Evolutionary conservation across 2,329 filamentous ascomycete genomes (phyloP), one percentile per base, ranked within the genome.

Genomic region (Fusarium sublunatum): DNA sequence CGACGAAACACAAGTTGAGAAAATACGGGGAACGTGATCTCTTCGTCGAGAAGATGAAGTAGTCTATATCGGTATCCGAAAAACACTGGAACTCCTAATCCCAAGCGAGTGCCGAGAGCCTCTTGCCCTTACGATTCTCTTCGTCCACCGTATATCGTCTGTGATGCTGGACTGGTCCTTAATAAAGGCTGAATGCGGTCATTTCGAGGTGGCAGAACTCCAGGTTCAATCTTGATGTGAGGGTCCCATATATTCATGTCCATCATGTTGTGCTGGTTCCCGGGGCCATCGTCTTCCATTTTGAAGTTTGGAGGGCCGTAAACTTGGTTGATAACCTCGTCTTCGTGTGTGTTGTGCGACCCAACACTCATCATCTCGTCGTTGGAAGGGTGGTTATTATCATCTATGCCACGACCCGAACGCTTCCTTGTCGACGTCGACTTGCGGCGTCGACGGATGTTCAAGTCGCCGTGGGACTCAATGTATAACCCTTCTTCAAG

Each of bases 381-480:
- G 49, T 78, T 81, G 34, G 62, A 15, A 1, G 62, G 44, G 38
- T 77, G 61, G 6, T 68, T 67, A 15, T 52, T 42, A n/a, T 66
- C 62, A 13, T 70, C 60, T 19, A 42, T 32, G n/a, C 50, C 58
- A n/a, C 70, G 67, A 9, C 43, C 64, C 12, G 57, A 39, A 15
- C 72, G 71, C 55, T 73, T 76, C 56, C 70, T 72, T 15, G 58
- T 45, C 9, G 65, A 69, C 57, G 74, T 76, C n/a, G 76, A 71
- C 57, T 78, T 80, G 40, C 77, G 77, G n/a, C 81, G 77, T 5
- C 80, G 77, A 26, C 77, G 75, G 6, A 76, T 63, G 36, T 69
- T 66, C 12, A 74, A 68, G 39, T 78, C 79, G 6, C 71, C 74
- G 15, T 77, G 70, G 26, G 77, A 72, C 41, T 81, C 76, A 41